A percentile compares a stretch with the other conserved stretches of the same genome.
phyloP scores from a whole-genome alignment of 2,329 filamentous ascomycete genomes.

The Aspergillus ibericus region DNA sequence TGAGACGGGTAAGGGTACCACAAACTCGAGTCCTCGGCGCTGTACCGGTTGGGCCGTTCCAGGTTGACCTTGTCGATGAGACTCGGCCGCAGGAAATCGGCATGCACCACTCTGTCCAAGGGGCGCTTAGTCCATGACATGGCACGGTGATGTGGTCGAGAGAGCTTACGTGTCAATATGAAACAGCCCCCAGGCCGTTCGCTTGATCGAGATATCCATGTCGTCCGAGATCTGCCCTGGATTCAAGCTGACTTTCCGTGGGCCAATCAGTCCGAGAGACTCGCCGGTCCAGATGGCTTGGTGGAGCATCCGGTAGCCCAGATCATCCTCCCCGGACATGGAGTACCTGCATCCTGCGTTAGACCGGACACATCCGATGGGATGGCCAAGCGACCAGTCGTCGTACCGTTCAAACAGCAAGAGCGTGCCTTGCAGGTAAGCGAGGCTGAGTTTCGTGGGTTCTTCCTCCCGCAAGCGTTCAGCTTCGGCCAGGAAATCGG shows the following conservation, averaged over 20 bases:
- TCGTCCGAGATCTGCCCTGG: conserved; percentile 28
- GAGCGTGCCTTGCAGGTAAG: conserved; percentile 36
- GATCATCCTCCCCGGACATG: conserved; percentile 37
- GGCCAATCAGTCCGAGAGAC: conserved; percentile 33
- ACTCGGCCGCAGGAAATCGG: conserved; percentile 36
- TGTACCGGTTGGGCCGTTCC: conserved; percentile 18
- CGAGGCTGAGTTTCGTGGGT: conserved; percentile 26
- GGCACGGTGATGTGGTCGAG: background rate
- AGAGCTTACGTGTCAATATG: conserved; percentile 40
- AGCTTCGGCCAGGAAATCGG: conserved; percentile 38
- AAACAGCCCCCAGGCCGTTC: conserved; percentile 40
- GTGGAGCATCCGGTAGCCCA: conserved; percentile 40
- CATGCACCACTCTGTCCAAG: conserved; percentile 33
- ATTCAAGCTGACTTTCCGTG: conserved; percentile 21
- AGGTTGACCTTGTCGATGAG: conserved; percentile 37
- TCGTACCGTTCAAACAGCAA: conserved; percentile 37
- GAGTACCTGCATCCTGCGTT: conserved; percentile 29
- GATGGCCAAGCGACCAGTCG: background rate
- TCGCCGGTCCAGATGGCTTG: conserved; percentile 37
- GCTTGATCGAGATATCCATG: conserved; percentile 31
- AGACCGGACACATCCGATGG: background rate
- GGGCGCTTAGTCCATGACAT: background rate
- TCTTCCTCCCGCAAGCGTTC: conserved; percentile 31
- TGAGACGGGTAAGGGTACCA: conserved; percentile 39
- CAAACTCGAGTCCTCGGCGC: conserved; percentile 19